Evolutionary conservation across 2,329 filamentous ascomycete genomes (phyloP), one percentile per base, ranked within the genome.

Genomic region (Raffaelea ambrosiae): DNA sequence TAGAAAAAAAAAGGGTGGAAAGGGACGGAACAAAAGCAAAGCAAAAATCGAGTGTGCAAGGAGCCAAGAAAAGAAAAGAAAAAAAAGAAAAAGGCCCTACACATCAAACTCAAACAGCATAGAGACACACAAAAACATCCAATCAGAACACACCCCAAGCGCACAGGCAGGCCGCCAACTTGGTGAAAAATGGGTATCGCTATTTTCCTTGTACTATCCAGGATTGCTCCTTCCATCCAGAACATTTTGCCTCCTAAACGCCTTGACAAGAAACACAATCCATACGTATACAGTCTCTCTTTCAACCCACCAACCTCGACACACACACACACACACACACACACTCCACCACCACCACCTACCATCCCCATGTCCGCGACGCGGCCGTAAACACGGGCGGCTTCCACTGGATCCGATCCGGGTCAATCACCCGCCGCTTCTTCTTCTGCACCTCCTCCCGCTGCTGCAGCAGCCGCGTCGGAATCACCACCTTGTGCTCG

Each of bases 321-420:
- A 33, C 16, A 9, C 9, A 9, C 31, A 33, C 31, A 9, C 9
- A 9, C 31, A 33, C 16, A 9, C 9, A 33, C 31, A 9, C n/a
- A n/a, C n/a, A 9, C 31, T 33, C 9, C 31, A 33, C 31, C 31
- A n/a, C 36, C 3, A n/a, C n/a, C n/a, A n/a, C 13, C 55, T 71
- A 96, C 91, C 91, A 97, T 52, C 90, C 94, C 93, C 93, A 97
- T 13, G 91, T 97, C 57, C 91, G 77, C 56, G 81, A 87, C 14
- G 86, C 87, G 1, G 91, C 90, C 22, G 85, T 90, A 61, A 97
- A 97, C 0, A 96, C 86, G 0, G 93, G 93, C 11, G 93, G 91
- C 66, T 95, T 97, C 93, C 93, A 98, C 59, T 89, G 84, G 49
- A 98, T 81, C 58, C 79, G 77, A 19, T 80, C 76, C 0, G 90